Percentiles rank a stretch among this genome's conserved stretches.
phyloP scores from a whole-genome alignment of 2,329 filamentous ascomycete species.

The Sarocladiaceae sp. region DNA sequence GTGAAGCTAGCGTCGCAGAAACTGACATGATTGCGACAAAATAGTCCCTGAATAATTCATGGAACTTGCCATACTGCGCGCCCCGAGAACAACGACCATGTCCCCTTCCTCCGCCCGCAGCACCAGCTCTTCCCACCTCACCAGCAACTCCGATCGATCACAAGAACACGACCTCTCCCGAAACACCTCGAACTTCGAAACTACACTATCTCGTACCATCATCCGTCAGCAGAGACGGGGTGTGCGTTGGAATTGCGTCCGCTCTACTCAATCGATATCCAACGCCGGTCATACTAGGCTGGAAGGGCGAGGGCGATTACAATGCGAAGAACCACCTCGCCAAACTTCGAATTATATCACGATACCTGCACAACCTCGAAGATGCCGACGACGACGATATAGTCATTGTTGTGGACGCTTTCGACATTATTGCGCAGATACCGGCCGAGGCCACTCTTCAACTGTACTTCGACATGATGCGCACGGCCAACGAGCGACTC shows the following conservation, averaged over 20 bases:
- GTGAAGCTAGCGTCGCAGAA: neutral
- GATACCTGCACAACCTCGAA: slow-evolving; percentile 14
- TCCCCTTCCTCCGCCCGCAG: neutral
- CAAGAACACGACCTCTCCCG: neutral
- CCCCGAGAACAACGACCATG: neutral
- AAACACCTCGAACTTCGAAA: neutral
- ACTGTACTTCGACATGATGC: slow-evolving; percentile 17
- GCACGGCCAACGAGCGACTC: slow-evolving; percentile 14
- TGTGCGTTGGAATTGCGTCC: slow-evolving; percentile 17
- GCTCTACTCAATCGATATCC: slow-evolving; percentile 20
- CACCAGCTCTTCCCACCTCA: neutral
- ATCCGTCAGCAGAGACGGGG: slow-evolving; percentile 10
- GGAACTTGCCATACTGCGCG: neutral
- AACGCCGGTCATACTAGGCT: slow-evolving; percentile 16
- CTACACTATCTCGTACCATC: slow-evolving; percentile 19
- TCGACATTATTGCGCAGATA: slow-evolving; percentile 20
- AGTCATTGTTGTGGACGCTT: slow-evolving; percentile 18
- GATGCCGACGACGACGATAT: slow-evolving; percentile 15
- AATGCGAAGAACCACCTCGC: slow-evolving; percentile 17
- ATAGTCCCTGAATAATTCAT: neutral
- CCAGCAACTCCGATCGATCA: neutral
- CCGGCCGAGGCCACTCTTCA: slow-evolving; percentile 18
- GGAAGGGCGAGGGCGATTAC: slow-evolving; percentile 15
- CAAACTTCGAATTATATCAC: slow-evolving; percentile 15
- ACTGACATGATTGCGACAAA: neutral